Evolutionary conservation across 306 rosid genomes (phyloP), one percentile per base, ranked within the genome.

Genomic region (Glycyrrhiza uralensis): DNA sequence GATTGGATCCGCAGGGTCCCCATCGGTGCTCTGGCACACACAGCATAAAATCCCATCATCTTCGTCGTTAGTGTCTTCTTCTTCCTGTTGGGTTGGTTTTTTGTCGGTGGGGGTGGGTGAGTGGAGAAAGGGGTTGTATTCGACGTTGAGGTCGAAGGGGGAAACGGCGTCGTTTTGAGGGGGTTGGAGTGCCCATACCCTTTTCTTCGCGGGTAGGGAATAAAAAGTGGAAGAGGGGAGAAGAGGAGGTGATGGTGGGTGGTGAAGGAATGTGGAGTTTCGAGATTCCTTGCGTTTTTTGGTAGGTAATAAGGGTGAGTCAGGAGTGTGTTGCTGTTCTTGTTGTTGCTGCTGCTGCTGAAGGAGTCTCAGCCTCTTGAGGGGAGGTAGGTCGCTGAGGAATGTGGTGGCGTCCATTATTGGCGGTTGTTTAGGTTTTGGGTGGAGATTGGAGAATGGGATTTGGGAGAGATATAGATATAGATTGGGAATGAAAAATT

Each of bases 1-100:
- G 5, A 91, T 93, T 26, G 98, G 97, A 36, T 93, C 94, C 0
- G 76, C 49, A 5, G 91, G 78, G 14, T 87, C 93, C 12, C 91
- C 99, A 36, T 94, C 99, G 0, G 99, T 85, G 80, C 97, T 94
- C 64, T 76, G 85, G 51, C 83, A 83, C 89, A 94, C 74, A 82
- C 84, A 69, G 84, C 91, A 76, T 88, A 91, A 7, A 61, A 86
- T 72, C 52, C 95, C 99, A 6, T 82, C 88, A 0, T 82, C 84
- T 0, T 70, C 72, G 0, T 32, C 47, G 5, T 28, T 5, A 2
- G 18, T 72, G 6, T 42, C 35, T 0, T 69, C 36, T 1, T 55
- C 39, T 22, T 30, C 41, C 11, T 41, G 60, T 24, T 19, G 44
- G 52, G n/a, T n/a, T n/a, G 13, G 4, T 28, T 64, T 19, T 29